Evolutionary conservation across 306 rosid genomes (phyloP).

Genomic region (Rubus idaeus): DNA sequence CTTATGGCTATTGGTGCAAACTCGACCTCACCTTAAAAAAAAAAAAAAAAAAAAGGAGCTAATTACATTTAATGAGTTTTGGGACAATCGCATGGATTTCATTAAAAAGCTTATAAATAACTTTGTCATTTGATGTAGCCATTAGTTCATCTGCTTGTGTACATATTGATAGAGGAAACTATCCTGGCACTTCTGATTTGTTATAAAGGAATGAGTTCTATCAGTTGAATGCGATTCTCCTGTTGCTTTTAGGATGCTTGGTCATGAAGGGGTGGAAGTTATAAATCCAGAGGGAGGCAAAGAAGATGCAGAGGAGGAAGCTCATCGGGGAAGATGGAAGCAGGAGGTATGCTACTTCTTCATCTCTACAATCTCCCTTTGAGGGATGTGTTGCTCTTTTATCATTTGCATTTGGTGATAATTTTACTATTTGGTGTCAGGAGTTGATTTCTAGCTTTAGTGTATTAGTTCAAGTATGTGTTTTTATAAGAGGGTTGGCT

Average conservation of each 20-base stretch:
- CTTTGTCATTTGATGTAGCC: background rate
- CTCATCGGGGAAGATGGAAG: conserved; percentile 91
- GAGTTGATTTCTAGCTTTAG: conserved; percentile 1
- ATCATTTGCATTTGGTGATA: background rate
- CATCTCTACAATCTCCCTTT: background rate
- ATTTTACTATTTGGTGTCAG: background rate
- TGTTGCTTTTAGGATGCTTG: conserved; percentile 55
- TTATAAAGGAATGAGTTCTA: conserved; percentile 1
- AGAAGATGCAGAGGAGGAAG: conserved; percentile 90
- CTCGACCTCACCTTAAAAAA: background rate
- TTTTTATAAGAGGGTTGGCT: conserved; percentile 2
- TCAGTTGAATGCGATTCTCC: conserved; percentile 20
- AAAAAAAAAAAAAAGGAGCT: background rate
- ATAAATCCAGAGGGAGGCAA: conserved; percentile 94
- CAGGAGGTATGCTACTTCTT: conserved; percentile 54
- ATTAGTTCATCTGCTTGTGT: background rate
- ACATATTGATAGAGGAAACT: background rate
- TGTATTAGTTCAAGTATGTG: background rate
- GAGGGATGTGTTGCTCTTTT: background rate
- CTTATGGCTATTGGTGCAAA: background rate
- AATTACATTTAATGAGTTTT: background rate
- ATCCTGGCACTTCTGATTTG: background rate
- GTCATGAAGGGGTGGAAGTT: conserved; percentile 89
- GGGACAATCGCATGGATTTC: background rate
- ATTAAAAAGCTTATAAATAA: background rate